phyloP scores from a whole-genome alignment of 805 yeast species.

The Zygosaccharomyces siamensis region DNA sequence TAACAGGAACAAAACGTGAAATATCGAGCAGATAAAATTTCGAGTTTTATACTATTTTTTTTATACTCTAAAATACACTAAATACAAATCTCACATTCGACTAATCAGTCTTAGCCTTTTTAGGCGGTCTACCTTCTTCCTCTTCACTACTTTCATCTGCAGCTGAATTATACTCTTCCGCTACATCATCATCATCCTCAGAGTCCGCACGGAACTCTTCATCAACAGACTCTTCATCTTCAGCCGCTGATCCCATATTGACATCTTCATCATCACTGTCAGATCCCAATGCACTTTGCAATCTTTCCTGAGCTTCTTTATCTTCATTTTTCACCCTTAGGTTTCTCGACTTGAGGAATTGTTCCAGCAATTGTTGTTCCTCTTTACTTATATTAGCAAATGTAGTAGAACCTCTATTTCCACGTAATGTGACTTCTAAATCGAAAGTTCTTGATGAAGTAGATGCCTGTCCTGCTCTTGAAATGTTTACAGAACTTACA shows the following conservation, averaged over 20 bases:
- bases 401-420: conserved; percentile 63
- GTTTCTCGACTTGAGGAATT: conserved; percentile 70
- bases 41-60: not conserved
- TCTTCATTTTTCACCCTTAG: conserved; percentile 83
- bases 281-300: conserved; percentile 69
- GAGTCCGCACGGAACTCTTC: conserved; percentile 66
- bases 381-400: conserved; percentile 88
- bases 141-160: conserved; percentile 33
- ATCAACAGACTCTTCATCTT: conserved; percentile 75
- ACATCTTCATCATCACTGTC: conserved; percentile 49
- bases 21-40: conserved; percentile 3
- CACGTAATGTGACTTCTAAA: conserved; percentile 67
- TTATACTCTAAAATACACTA: conserved; percentile 1
- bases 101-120: conserved; percentile 32
- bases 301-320: conserved; percentile 74
- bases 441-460: conserved; percentile 87
- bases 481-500: conserved; percentile 68
- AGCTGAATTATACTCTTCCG: conserved; percentile 80
- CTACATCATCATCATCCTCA: conserved; percentile 62
- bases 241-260: conserved; percentile 66
- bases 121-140: conserved; percentile 37
- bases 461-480: conserved; percentile 80
- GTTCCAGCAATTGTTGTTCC: conserved; percentile 77
- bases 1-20: conserved; percentile 2
- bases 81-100: not conserved